phyloP scores from a whole-genome alignment of 208 protist genomes.

The Leishmania tropica region DNA sequence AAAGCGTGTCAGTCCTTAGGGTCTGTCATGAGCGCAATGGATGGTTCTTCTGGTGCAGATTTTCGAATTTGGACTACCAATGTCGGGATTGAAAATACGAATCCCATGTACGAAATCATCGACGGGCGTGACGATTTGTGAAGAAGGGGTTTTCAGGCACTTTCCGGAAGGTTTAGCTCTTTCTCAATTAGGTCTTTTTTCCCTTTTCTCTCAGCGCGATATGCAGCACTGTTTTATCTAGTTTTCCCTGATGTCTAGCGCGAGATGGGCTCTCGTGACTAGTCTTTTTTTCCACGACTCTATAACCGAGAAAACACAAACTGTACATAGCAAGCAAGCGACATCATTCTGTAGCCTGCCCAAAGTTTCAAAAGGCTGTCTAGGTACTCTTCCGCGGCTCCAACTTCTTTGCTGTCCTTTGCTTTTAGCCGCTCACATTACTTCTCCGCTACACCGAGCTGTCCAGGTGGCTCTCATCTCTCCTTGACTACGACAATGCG shows the following conservation, averaged over 20 bases:
- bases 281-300: background rate
- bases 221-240: background rate
- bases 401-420: background rate
- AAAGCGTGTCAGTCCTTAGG: constrained; percentile 56
- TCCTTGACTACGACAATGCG: background rate
- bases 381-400: background rate
- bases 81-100: constrained; percentile 92
- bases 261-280: constrained; percentile 14
- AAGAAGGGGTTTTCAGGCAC: background rate
- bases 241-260: background rate
- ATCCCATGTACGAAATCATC: constrained; percentile 91
- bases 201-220: background rate
- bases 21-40: constrained; percentile 49
- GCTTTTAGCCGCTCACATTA: background rate
- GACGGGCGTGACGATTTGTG: constrained; percentile 69
- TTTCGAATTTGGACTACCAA: constrained; percentile 84
- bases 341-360: background rate
- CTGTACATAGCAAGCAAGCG: background rate
- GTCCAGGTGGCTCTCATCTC: constrained; percentile 5
- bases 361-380: background rate
- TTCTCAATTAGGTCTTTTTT: background rate
- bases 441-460: background rate
- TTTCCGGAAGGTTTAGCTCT: constrained; percentile 1
- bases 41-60: constrained; percentile 41
- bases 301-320: background rate